phyloP scores from a whole-genome alignment of 768 basidiomycete species.

The Suillus weaverae region DNA sequence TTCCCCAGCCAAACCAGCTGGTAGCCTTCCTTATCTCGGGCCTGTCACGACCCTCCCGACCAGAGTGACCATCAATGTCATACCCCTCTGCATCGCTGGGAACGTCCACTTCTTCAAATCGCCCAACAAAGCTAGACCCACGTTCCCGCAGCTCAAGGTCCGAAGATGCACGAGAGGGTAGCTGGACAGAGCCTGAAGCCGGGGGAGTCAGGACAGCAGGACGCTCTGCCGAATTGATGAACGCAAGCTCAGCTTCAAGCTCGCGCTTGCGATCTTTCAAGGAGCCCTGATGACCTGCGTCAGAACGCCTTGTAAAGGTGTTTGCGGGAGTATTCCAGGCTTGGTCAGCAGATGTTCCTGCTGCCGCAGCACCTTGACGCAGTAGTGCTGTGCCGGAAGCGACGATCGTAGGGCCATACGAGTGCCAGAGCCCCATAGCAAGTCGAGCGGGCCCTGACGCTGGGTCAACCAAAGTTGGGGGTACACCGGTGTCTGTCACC shows the following conservation, averaged over 20 bases:
- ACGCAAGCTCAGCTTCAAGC: slow-evolving; percentile 59
- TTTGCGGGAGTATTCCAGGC: slow-evolving; percentile 30
- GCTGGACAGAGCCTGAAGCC: slow-evolving; percentile 32
- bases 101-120: slow-evolving; percentile 71
- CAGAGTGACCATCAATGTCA: slow-evolving; percentile 36
- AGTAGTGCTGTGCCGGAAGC: slow-evolving; percentile 68
- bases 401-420: slow-evolving; percentile 72
- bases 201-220: slow-evolving; percentile 27
- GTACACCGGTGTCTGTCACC: slow-evolving; percentile 30
- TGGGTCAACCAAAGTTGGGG: slow-evolving; percentile 52
- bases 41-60: slow-evolving; percentile 15
- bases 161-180: slow-evolving; percentile 40
- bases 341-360: slow-evolving; percentile 30
- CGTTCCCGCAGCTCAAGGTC: slow-evolving; percentile 48
- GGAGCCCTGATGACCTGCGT: slow-evolving; percentile 13
- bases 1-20: slow-evolving; percentile 37
- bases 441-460: slow-evolving; percentile 67
- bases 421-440: slow-evolving; percentile 68
- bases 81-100: slow-evolving; percentile 71
- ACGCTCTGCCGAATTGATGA: slow-evolving; percentile 35
- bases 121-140: slow-evolving; percentile 38
- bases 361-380: slow-evolving; percentile 47
- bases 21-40: slow-evolving; percentile 33
- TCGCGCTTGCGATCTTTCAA: slow-evolving; percentile 48
- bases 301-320: slow-evolving; percentile 22